Evolutionary conservation across 768 basidiomycete species (phyloP).

Genomic region (Amanita muscaria): DNA sequence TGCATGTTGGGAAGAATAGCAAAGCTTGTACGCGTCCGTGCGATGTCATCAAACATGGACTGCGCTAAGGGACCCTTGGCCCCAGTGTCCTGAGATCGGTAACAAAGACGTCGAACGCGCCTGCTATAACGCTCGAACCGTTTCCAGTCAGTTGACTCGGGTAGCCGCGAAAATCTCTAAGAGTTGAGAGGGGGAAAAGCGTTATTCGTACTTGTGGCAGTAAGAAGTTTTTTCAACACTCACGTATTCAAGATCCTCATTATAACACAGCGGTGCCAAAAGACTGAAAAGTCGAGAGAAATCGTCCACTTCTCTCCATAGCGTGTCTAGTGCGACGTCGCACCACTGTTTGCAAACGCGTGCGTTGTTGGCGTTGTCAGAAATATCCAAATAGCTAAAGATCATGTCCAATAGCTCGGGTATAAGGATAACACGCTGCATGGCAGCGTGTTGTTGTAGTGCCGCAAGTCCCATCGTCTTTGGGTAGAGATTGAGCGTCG

Average conservation of each 20-base stretch:
- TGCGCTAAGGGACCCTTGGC: constrained; percentile 15
- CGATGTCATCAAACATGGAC: constrained; percentile 44
- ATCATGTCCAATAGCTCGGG: constrained; percentile 55
- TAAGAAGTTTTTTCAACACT: too few relatives aligned
- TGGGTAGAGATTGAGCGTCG: too few relatives aligned
- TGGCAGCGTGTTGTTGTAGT: not conserved
- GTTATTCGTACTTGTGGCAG: too few relatives aligned
- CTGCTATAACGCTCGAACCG: constrained; percentile 45
- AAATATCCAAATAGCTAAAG: constrained; percentile 36
- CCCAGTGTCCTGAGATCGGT: constrained; percentile 8
- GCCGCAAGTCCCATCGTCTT: not conserved
- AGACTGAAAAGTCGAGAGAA: constrained; percentile 37
- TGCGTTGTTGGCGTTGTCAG: constrained; percentile 35
- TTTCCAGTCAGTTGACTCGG: constrained; percentile 43
- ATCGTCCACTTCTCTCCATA: constrained; percentile 49
- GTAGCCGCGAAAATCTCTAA: constrained; percentile 34
- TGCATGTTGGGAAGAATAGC: constrained; percentile 49
- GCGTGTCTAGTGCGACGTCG: constrained; percentile 42
- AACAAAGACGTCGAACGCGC: constrained; percentile 29
- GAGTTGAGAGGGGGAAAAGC: not conserved
- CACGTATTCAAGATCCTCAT: constrained; percentile 19
- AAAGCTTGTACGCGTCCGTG: constrained; percentile 43
- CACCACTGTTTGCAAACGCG: constrained; percentile 54
- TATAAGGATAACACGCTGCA: constrained; percentile 38
- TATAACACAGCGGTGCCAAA: constrained; percentile 34